Evolutionary conservation across 257 asterid genomes (phyloP), one percentile per base, ranked within the genome.

Genomic region (Penstemon eatonii): DNA sequence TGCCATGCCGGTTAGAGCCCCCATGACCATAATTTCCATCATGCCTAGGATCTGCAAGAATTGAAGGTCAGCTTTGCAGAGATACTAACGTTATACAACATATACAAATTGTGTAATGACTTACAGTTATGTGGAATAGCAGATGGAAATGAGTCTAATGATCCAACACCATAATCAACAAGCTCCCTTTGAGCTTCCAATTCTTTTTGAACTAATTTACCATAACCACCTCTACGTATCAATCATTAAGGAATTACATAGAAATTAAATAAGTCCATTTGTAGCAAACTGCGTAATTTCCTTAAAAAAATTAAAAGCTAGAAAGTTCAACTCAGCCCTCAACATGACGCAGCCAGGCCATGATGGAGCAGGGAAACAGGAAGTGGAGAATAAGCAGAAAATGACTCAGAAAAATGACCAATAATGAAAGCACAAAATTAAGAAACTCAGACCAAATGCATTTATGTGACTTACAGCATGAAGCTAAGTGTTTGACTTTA

Each of bases 211-310:
- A 93, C 97, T 73, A 90, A 76, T 81, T 93, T 93, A 67, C 99
- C 99, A 67, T 93, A 93, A 71, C 97, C 99, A 72, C 99, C 99
- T 86, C 97, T 87, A 73, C 91, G 99, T 93, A 73, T 47, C 37
- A 73, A 75, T 71, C 68, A 79, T 90, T 82, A 83, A 92, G 87
- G 84, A 76, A 84, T 68, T 62, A 38, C 52, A 12, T 47, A 66
- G 19, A 76, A 59, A 45, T 19, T 60, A 39, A 62, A 51, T 39
- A 66, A 12, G 47, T 40, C 33, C 10, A 46, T 38, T n/a, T 13
- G 54, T 12, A 15, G 13, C 43, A 15, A 8, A 13, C 33, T 45
- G 38, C 50, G 45, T 10, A 1, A 46, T 58, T 19, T 19, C 50
- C 13, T 52, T 33, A 25, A 25, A 25, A 25, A 25, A 25, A 25